These are phyloP conservation scores for Ballota nigra DNA, from an alignment of 257 asterid genomes.

Conservation along the genomic window DNA sequence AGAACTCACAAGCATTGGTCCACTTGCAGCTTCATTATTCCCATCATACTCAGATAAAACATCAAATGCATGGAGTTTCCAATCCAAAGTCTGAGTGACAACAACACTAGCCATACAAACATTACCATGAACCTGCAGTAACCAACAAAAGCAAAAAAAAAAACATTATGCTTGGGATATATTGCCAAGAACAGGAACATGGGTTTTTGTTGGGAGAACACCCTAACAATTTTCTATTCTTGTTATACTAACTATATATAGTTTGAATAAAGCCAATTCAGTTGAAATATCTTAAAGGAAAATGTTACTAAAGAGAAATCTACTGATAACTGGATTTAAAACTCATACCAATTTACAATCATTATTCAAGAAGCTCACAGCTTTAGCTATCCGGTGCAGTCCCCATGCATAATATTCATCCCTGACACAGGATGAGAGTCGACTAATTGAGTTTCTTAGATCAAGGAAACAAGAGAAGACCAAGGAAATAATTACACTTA, in stretches of 20 bases:
- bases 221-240: not conserved
- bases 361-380: conserved; percentile 97
- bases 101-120: conserved; percentile 98
- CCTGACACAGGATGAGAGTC: conserved; percentile 46
- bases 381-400: conserved; percentile 94
- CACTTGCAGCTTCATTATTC: conserved; percentile 70
- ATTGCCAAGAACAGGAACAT: conserved; percentile 17
- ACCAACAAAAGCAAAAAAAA: conserved; percentile 18
- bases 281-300: conserved; percentile 19
- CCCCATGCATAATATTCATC: conserved; percentile 99
- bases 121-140: conserved; percentile 93
- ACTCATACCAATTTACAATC: conserved; percentile 92
- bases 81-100: conserved; percentile 94
- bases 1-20: conserved; percentile 86
- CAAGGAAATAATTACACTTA: conserved; percentile 3
- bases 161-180: conserved; percentile 10
- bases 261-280: conserved; percentile 1
- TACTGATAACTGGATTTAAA: conserved; percentile 8
- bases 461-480: conserved; percentile 18
- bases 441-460: conserved; percentile 5
- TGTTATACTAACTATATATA: conserved; percentile 16
- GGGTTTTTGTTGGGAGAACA: conserved; percentile 1
- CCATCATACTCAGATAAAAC: conserved; percentile 97
- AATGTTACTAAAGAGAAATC: conserved; percentile 9
- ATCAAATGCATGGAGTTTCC: conserved; percentile 97